Evolutionary conservation across 257 asterid genomes (phyloP), one percentile per base, ranked within the genome.

Genomic region (Vinca minor): DNA sequence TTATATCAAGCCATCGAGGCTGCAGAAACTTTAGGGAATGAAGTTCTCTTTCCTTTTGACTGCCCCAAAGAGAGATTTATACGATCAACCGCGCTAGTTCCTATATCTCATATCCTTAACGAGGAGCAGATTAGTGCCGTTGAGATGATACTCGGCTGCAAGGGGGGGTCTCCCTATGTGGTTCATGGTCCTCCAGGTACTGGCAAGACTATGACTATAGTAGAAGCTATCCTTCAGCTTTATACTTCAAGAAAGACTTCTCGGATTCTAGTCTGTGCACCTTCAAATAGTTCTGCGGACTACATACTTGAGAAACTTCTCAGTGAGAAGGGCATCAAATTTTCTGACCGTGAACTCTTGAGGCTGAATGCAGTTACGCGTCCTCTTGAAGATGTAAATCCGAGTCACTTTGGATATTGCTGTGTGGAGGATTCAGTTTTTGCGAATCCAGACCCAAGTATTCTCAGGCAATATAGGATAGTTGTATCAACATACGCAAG

Each of bases 181-280:
- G 84, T 93, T 72, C 87, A 93, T 44, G 99, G 99, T 13, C 97
- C 99, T 46, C 99, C 99, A 4, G 99, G 99, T 55, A 93, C 99
- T 0, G 99, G 99, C 14, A 93, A 93, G 77, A 87, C 99, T 1
- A 77, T 66, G 86, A 87, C 96, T 48, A 77, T 93, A 8, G 70
- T 89, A 15, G 96, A 93, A 83, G 88, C 96, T 60, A 80, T 93
- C 70, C 83, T 89, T 48, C 99, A 93, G 76, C 54, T 87, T 44
- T 85, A 81, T 70, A 49, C 49, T 53, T 68, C 13, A 26, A 67
- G 72, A 66, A 73, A 58, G 50, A 17, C 36, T 28, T 73, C 85
- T 25, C 79, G 82, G 31, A 66, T 89, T 73, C 86, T 93, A 3
- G 90, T 91, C 25, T 89, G 99, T 57, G 99, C 99, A 58, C 99